Evolutionary conservation across 306 rosid genomes (phyloP), one percentile per base, ranked within the genome.

Genomic region (Cyamopsis tetragonoloba): DNA sequence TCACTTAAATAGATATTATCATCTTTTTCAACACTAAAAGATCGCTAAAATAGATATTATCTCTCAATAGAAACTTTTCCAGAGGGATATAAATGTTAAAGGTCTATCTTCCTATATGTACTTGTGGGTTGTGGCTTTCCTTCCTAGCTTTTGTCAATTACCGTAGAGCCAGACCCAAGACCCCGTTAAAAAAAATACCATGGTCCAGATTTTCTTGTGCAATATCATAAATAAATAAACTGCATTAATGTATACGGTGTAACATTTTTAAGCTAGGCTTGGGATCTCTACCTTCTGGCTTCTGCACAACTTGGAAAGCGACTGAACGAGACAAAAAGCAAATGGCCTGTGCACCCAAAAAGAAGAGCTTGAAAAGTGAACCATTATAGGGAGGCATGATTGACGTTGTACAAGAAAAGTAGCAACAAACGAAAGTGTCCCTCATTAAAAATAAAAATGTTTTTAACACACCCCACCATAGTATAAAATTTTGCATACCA

Each of bases 311-410:
- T 7, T 63, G 37, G 62, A 73, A 53, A 73, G 57, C 32, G 78
- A 73, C 58, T 39, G 24, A 10, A 62, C 77, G 28, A 62, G 71
- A 62, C 71, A 39, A 43, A 73, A 62, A 51, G 71, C 46, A 73
- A 73, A 53, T 63, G 71, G 65, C 20, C 38, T 51, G 49, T 35
- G 43, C 28, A 34, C 57, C 64, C 56, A 62, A 73, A n/a, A 62
- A 62, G 28, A 39, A 15, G 56, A 62, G 8, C 39, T 39, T 63
- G 34, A 24, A 71, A 60, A 38, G 43, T 62, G 76, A 71, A 47
- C n/a, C 62, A 67, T 7, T 23, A 24, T n/a, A 51, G 62, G 23
- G 62, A 32, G 7, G 32, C 41, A 51, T 68, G 41, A n/a, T n/a
- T n/a, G n/a, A 68, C 51, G 28, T 51, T 37, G 53, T 66, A 3